Conservation (phyloP, 1,139 yeast genomes). For the Arxiozyma bovina region DNA sequence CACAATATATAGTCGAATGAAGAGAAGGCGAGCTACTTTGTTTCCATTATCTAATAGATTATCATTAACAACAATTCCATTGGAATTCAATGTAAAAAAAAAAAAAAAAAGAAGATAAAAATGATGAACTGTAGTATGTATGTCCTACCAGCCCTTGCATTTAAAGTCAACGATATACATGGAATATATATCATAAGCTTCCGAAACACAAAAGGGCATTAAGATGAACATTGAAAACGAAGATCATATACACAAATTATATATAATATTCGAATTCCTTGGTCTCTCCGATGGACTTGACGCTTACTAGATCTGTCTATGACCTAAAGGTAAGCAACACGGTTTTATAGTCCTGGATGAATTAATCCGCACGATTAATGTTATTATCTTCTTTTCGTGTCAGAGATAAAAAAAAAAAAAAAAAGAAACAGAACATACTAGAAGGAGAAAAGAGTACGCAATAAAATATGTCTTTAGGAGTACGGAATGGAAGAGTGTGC, state of each 20-base stretch:
- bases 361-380: slow-evolving; percentile 49
- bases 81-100: not conserved
- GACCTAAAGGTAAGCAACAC: slow-evolving; percentile 49
- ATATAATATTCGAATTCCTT: slow-evolving; percentile 14
- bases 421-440: too few relatives aligned
- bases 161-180: slow-evolving; percentile 1
- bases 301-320: slow-evolving; percentile 36
- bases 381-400: slow-evolving; percentile 16
- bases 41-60: too few relatives aligned
- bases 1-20: too few relatives aligned
- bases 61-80: not conserved
- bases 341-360: slow-evolving; percentile 54
- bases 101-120: slow-evolving; percentile 3
- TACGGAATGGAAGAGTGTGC: too few relatives aligned
- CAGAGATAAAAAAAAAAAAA: slow-evolving; percentile 11
- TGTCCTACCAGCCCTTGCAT: slow-evolving; percentile 56
- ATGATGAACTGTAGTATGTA: slow-evolving; percentile 30
- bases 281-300: slow-evolving; percentile 60
- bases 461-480: too few relatives aligned
- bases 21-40: too few relatives aligned
- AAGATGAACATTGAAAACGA: slow-evolving; percentile 41
- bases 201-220: slow-evolving; percentile 44
- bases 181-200: not conserved
- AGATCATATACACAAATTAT: not conserved
- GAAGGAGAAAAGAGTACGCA: too few relatives aligned